Evolutionary conservation across 2,329 filamentous ascomycete genomes (phyloP).

Genomic region (Xylaria sp.): DNA sequence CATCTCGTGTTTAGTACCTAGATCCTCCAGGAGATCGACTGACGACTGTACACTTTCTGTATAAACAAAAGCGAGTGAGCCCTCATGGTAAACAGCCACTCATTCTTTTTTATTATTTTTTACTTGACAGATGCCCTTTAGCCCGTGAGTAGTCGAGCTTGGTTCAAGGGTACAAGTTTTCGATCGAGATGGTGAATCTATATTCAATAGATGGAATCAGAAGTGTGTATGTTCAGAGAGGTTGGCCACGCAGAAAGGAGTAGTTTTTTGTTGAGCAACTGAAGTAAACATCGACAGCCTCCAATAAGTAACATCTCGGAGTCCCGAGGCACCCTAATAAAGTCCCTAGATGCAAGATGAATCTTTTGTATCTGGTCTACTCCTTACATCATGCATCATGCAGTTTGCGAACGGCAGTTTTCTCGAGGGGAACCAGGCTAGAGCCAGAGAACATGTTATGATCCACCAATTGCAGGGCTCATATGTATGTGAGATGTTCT

Average conservation of each 20-base stretch:
- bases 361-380: neutral
- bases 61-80: neutral
- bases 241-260: neutral
- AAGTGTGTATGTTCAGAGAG: neutral
- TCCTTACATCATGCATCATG: slow-evolving; percentile 2
- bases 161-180: neutral
- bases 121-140: neutral
- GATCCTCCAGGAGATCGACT: neutral
- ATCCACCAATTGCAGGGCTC: neutral
- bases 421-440: neutral
- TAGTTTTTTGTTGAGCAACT: neutral
- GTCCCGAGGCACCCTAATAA: neutral
- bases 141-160: neutral
- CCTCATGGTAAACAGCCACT: neutral
- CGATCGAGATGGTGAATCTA: neutral
- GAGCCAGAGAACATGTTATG: neutral
- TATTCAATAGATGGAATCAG: neutral
- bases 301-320: neutral
- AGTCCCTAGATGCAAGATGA: neutral
- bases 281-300: neutral
- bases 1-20: neutral
- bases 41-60: neutral
- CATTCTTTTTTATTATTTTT: neutral
- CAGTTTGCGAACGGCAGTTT: neutral
- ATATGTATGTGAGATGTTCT: neutral